Conservation (phyloP, 352 stramenopile species). For the Globisporangium barbulae region DNA sequence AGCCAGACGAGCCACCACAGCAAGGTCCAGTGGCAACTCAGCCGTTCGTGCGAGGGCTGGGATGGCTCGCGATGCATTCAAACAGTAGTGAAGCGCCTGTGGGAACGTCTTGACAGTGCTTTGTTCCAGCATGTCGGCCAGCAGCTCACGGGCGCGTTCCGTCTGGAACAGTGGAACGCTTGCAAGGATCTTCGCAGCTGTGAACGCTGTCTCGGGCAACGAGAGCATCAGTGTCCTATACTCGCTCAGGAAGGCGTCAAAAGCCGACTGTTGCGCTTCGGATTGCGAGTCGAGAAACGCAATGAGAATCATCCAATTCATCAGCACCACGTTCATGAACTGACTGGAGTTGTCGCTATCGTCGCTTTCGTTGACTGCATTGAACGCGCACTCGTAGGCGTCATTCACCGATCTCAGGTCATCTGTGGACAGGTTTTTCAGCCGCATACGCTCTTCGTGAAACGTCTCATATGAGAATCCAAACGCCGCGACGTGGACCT, state of each 20-base stretch:
- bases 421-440: neutral
- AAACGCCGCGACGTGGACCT: constrained; percentile 9
- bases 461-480: constrained; percentile 12
- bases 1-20: constrained; percentile 31
- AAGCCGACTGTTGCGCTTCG: neutral
- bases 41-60: neutral
- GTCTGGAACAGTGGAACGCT: neutral
- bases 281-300: neutral
- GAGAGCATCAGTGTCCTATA: neutral
- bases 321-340: constrained; percentile 12
- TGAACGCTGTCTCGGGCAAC: constrained; percentile 12
- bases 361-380: neutral
- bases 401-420: neutral
- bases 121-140: constrained; percentile 11
- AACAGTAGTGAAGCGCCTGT: constrained; percentile 15
- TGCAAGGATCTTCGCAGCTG: constrained; percentile 9
- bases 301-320: constrained; percentile 14
- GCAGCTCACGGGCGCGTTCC: neutral
- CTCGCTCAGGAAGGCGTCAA: constrained; percentile 8
- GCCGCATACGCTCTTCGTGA: neutral
- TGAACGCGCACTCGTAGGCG: constrained; percentile 8
- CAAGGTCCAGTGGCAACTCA: neutral
- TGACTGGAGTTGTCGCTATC: neutral
- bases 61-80: constrained; percentile 1
- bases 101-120: constrained; percentile 7